Conservation (phyloP, 495 filamentous ascomycete genomes). For the Podospora didyma region DNA sequence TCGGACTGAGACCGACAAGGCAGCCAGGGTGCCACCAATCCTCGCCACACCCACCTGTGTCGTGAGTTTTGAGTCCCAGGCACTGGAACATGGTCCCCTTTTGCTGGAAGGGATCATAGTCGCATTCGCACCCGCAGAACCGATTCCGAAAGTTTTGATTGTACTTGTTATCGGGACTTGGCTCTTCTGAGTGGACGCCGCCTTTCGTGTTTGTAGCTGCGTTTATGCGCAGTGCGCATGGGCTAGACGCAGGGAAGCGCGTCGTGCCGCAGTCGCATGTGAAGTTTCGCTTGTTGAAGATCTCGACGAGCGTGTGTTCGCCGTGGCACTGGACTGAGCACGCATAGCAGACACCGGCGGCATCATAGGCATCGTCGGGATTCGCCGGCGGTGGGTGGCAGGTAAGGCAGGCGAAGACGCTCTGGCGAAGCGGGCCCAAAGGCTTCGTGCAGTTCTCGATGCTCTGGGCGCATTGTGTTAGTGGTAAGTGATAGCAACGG, state of each 20-base stretch:
- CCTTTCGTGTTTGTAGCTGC: slow-evolving; percentile 69
- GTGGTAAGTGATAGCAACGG: neutral
- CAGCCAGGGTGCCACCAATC: slow-evolving; percentile 99
- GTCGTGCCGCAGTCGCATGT: slow-evolving; percentile 96
- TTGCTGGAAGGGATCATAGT: slow-evolving; percentile 81
- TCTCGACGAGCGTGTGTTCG: slow-evolving; percentile 90
- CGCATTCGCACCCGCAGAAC: slow-evolving; percentile 85
- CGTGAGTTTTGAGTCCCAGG: slow-evolving; percentile 73
- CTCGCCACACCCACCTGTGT: slow-evolving; percentile 87
- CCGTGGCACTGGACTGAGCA: slow-evolving; percentile 97
- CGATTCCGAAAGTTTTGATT: slow-evolving; percentile 91
- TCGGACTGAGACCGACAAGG: slow-evolving; percentile 68
- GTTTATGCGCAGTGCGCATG: slow-evolving; percentile 76
- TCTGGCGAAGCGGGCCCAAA: slow-evolving; percentile 81
- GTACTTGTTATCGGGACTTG: slow-evolving; percentile 74
- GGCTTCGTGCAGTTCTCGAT: slow-evolving; percentile 89
- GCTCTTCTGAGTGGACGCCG: slow-evolving; percentile 66
- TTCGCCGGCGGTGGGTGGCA: slow-evolving; percentile 76
- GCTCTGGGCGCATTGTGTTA: slow-evolving; percentile 47
- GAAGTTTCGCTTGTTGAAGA: slow-evolving; percentile 93
- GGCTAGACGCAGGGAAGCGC: slow-evolving; percentile 61
- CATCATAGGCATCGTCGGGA: slow-evolving; percentile 56
- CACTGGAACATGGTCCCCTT: slow-evolving; percentile 99
- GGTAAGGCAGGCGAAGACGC: slow-evolving; percentile 83
- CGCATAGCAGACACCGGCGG: slow-evolving; percentile 89